Percentiles rank a stretch among this genome's conserved stretches.
Evolutionary conservation across 176 grass and related monocot species (phyloP).

Genomic region (Musa schizocarpa): DNA sequence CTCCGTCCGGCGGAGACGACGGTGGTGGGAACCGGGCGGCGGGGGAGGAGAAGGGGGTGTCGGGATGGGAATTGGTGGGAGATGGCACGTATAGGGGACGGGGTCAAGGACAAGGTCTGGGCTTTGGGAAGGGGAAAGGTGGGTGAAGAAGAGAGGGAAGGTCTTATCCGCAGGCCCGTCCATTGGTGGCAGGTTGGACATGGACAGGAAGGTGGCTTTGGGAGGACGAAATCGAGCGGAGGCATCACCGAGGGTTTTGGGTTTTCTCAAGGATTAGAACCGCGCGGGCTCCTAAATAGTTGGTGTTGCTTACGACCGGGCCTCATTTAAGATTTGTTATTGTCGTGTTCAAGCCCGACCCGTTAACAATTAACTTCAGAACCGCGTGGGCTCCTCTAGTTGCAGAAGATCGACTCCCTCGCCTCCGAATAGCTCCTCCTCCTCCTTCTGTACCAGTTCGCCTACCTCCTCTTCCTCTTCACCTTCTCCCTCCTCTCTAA

Average conservation of each 20-base stretch:
- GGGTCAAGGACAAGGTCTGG: neutral
- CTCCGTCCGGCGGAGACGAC: conserved; percentile 57
- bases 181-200: neutral
- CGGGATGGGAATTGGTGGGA: conserved; percentile 12
- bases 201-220: neutral
- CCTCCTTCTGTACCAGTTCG: conserved; percentile 56
- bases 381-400: conserved; percentile 24
- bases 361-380: no score
- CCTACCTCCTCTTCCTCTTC: conserved; percentile 89
- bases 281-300: no score
- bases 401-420: conserved; percentile 9
- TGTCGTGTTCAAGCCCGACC: no score
- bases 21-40: conserved; percentile 23
- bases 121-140: neutral
- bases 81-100: conserved; percentile 28
- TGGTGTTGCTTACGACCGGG: no score
- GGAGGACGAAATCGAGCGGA: neutral
- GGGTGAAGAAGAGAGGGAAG: neutral
- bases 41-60: neutral
- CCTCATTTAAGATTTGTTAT: no score
- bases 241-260: neutral
- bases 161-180: conserved; percentile 3
- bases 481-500: conserved; percentile 95
- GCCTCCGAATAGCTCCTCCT: conserved; percentile 40
- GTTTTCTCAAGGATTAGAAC: neutral